Conservation (phyloP, 352 stramenopile species). For the Aphanomyces euteiches region DNA sequence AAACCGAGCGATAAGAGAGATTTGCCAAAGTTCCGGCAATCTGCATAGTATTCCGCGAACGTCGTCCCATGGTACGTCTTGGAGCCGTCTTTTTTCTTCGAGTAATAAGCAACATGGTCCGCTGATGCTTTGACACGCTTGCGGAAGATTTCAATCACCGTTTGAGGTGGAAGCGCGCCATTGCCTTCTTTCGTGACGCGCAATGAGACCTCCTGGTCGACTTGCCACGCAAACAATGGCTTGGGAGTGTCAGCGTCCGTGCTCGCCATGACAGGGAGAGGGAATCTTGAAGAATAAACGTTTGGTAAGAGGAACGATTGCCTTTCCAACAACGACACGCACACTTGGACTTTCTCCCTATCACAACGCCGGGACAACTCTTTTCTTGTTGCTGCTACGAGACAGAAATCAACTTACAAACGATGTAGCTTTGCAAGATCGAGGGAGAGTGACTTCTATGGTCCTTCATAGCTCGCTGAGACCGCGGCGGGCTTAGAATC, state of each 20-base stretch:
- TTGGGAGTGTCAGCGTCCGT: neutral
- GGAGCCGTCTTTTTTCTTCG: conserved; percentile 45
- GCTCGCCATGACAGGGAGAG: too few relatives aligned
- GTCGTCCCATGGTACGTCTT: conserved; percentile 38
- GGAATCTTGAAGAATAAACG: too few relatives aligned
- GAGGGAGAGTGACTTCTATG: too few relatives aligned
- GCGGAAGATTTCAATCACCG: conserved; percentile 55
- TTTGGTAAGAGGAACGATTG: too few relatives aligned
- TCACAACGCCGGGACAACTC: too few relatives aligned
- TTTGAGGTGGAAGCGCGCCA: conserved; percentile 47
- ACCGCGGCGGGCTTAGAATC: too few relatives aligned
- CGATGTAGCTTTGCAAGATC: too few relatives aligned
- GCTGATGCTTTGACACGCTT: conserved; percentile 52
- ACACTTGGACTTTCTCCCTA: too few relatives aligned
- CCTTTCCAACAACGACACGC: too few relatives aligned
- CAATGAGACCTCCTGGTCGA: conserved; percentile 77
- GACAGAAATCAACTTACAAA: too few relatives aligned
- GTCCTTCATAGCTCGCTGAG: too few relatives aligned
- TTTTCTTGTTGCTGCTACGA: too few relatives aligned
- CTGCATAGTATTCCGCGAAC: conserved; percentile 37
- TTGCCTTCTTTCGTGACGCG: conserved; percentile 52
- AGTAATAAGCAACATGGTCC: conserved; percentile 54
- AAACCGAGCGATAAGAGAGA: conserved; percentile 41
- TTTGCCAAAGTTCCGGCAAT: conserved; percentile 38
- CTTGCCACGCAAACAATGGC: conserved; percentile 57